phyloP scores from a whole-genome alignment of 2,329 filamentous ascomycete species.

The Claviceps lovelessii region DNA sequence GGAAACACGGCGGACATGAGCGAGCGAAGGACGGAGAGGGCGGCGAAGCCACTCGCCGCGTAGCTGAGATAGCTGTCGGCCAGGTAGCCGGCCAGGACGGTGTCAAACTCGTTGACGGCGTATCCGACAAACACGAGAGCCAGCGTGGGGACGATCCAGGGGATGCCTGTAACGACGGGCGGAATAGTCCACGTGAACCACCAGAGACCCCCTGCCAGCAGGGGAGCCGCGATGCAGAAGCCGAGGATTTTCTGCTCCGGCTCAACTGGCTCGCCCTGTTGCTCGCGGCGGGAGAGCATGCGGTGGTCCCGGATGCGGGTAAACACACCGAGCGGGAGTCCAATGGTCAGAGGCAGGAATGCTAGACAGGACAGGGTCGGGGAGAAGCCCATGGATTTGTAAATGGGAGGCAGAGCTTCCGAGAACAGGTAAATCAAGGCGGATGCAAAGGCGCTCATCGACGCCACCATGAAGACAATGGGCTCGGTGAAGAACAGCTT shows the following conservation, averaged over 20 bases:
- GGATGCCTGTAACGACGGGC: not conserved
- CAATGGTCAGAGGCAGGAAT: not conserved
- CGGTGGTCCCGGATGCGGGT: not conserved
- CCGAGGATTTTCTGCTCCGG: not conserved
- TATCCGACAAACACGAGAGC: not conserved
- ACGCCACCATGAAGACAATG: not conserved
- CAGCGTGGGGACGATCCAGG: not conserved
- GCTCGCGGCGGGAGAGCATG: not conserved
- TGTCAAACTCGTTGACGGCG: slow-evolving; percentile 1
- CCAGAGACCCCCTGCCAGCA: not conserved
- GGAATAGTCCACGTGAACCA: slow-evolving; percentile 1
- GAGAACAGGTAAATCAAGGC: not conserved
- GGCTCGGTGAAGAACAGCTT: slow-evolving; percentile 1
- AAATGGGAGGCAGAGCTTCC: not conserved
- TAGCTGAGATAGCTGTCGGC: slow-evolving; percentile 1
- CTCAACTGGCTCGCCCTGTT: not conserved
- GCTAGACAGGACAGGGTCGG: not conserved
- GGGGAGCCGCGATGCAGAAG: not conserved
- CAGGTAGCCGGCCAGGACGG: not conserved
- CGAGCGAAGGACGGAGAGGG: not conserved
- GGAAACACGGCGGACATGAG: not conserved
- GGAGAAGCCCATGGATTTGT: not conserved
- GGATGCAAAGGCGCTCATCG: not conserved
- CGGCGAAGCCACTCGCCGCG: not conserved
- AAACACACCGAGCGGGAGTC: not conserved